Percentiles rank a stretch among this genome's conserved stretches.
Conservation (phyloP, 306 rosid species). For the Arachis stenosperma region DNA sequence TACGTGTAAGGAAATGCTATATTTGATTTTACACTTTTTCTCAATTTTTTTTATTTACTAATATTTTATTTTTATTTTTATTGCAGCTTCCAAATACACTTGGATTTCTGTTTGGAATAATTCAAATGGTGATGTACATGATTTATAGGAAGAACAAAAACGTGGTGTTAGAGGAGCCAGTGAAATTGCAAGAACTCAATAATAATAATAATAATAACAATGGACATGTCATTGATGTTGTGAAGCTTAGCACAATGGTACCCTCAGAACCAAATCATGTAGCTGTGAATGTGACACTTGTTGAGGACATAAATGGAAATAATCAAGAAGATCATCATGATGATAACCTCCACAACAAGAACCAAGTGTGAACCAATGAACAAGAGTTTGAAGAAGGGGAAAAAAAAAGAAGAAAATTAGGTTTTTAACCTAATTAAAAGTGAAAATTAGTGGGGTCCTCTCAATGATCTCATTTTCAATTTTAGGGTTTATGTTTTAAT, state of each 20-base stretch:
- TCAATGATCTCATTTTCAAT: not conserved
- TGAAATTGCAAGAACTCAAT: slow-evolving; percentile 57
- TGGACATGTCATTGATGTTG: slow-evolving; percentile 67
- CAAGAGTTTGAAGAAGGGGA: too few relatives aligned
- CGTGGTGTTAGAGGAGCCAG: slow-evolving; percentile 42
- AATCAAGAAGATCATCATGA: slow-evolving; percentile 2
- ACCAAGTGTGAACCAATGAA: slow-evolving; percentile 8
- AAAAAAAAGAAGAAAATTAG: too few relatives aligned
- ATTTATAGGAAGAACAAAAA: slow-evolving; percentile 60
- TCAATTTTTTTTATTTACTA: not conserved
- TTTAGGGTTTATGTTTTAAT: not conserved
- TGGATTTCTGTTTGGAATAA: slow-evolving; percentile 79
- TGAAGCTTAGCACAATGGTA: slow-evolving; percentile 52
- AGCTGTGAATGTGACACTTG: slow-evolving; percentile 22
- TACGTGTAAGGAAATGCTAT: not conserved
- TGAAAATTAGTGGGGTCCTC: slow-evolving; percentile 11
- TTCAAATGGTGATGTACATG: slow-evolving; percentile 75
- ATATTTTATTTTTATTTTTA: too few relatives aligned
- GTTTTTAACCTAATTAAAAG: not conserved
- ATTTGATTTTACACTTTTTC: not conserved
- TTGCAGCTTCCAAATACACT: slow-evolving; percentile 80
- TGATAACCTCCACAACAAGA: not conserved
- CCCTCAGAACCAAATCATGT: slow-evolving; percentile 39
- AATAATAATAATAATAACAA: too few relatives aligned
- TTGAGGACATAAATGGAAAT: slow-evolving; percentile 40